Evolutionary conservation across 2,329 filamentous ascomycete species (phyloP), one percentile per base, ranked within the genome.

Genomic region (Diplodia sapinea): DNA sequence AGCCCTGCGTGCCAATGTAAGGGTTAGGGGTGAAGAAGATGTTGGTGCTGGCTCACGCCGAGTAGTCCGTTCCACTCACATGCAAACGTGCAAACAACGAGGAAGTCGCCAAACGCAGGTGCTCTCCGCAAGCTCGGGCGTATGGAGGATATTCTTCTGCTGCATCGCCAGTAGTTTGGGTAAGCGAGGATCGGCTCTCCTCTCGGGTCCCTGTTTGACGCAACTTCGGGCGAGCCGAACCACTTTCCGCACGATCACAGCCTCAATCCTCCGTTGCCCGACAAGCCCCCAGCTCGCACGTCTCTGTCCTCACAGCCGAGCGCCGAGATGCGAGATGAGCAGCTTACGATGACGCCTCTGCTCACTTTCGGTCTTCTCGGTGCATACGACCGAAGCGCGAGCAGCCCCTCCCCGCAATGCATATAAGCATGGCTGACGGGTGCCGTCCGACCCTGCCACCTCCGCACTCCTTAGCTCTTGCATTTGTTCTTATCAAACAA

Each of bases 191-290:
- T 20, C 57, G 57, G 57, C 57, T 62, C 57, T 43, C 57, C 57
- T 62, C 57, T 43, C 57, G 57, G 57, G 23, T 50, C 57, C 40
- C 57, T 56, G 40, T 11, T 47, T 47, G 43, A 47, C 43, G 43
- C 8, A 20, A 40, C 23, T 23, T 49, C 57, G 57, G 57, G 40
- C 31, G 31, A 36, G 33, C 40, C 57, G 40, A 62, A 33, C 40
- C 43, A 33, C 9, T 13, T 7, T 23, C 36, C 23, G 36, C 23
- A 43, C 26, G 15, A 62, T 40, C 40, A 36, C 26, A 31, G 17
- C 29, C 51, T 55, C 51, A 55, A n/a, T 31, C 50, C 50, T 52
- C 56, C 36, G 26, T 29, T 43, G 23, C n/a, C 56, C 36, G 56
- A 59, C 36, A 1, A 38, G 20, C 13, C 20, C 54, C n/a, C 55